Percentiles rank a stretch among this genome's conserved stretches.
Evolutionary conservation across 495 filamentous ascomycete species (phyloP).

Genomic region (Penicillium ochrochloron): DNA sequence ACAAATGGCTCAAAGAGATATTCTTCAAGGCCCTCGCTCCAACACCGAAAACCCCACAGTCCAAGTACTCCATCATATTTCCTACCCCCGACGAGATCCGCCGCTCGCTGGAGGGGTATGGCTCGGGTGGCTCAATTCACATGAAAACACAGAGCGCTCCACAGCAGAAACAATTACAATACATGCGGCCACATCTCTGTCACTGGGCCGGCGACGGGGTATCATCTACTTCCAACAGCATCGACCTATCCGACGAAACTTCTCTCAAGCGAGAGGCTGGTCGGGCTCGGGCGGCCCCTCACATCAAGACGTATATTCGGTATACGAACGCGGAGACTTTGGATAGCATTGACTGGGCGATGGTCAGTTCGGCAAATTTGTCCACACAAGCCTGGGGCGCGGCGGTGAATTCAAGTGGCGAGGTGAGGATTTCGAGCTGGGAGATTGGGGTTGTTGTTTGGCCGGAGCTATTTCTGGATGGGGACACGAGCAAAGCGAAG

Average conservation of each 20-base stretch:
- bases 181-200: conserved; percentile 69
- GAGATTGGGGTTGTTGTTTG: conserved; percentile 87
- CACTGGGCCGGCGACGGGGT: conserved; percentile 66
- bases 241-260: conserved; percentile 22
- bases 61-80: conserved; percentile 70
- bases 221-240: conserved; percentile 10
- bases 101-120: conserved; percentile 78
- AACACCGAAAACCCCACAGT: conserved; percentile 22
- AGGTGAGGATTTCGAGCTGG: conserved; percentile 77
- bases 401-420: conserved; percentile 51
- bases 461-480: conserved; percentile 64
- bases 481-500: not conserved
- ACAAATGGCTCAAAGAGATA: conserved; percentile 73
- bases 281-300: conserved; percentile 80
- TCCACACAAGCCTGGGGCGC: conserved; percentile 93
- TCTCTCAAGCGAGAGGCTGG: conserved; percentile 51
- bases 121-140: conserved; percentile 80
- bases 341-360: conserved; percentile 77
- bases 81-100: conserved; percentile 81
- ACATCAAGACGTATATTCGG: conserved; percentile 89
- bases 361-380: conserved; percentile 84
- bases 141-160: conserved; percentile 69
- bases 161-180: conserved; percentile 76
- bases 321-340: conserved; percentile 54
- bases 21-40: conserved; percentile 63